These are phyloP conservation scores for Arthroderma sp. DNA, from an alignment of 2,329 filamentous ascomycete genomes.

Conservation along the genomic window DNA sequence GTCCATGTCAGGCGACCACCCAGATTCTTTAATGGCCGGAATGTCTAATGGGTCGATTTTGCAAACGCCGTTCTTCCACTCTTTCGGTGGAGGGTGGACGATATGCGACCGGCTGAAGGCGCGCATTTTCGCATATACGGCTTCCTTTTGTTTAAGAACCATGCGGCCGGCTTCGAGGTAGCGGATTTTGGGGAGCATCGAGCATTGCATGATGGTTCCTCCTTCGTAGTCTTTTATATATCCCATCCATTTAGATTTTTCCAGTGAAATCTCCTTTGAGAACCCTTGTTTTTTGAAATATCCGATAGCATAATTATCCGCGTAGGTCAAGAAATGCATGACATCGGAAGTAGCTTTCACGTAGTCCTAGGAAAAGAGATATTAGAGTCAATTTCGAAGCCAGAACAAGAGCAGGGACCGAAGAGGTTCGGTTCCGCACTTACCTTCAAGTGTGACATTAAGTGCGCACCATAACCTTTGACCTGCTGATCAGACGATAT, in stretches of 20 bases:
- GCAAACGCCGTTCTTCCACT: constrained; percentile 65
- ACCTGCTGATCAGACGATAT: constrained; percentile 97
- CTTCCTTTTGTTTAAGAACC: constrained; percentile 94
- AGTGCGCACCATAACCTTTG: constrained; percentile 92
- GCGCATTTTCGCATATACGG: constrained; percentile 85
- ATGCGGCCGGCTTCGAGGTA: constrained; percentile 89
- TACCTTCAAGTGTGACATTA: constrained; percentile 92
- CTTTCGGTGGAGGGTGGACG: constrained; percentile 68
- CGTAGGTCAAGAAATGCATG: constrained; percentile 98
- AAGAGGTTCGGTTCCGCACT: not conserved
- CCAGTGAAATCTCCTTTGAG: constrained; percentile 92
- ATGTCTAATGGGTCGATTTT: constrained; percentile 78
- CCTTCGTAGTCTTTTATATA: constrained; percentile 99
- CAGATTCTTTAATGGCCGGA: constrained; percentile 75
- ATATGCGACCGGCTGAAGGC: constrained; percentile 81
- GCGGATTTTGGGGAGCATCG: constrained; percentile 86
- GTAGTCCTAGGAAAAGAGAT: constrained; percentile 47
- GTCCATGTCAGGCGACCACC: constrained; percentile 97
- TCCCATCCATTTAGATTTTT: constrained; percentile 89
- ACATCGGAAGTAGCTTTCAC: constrained; percentile 93
- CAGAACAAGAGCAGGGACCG: not conserved
- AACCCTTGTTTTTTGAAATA: constrained; percentile 99
- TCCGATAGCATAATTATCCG: constrained; percentile 96
- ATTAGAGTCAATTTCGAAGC: not conserved
- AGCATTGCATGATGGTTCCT: constrained; percentile 98